Percentiles rank a stretch among this genome's conserved stretches.
These are phyloP conservation scores for Tolypocladium pustulatum DNA, from an alignment of 2,329 filamentous ascomycete genomes.

Conservation along the genomic window DNA sequence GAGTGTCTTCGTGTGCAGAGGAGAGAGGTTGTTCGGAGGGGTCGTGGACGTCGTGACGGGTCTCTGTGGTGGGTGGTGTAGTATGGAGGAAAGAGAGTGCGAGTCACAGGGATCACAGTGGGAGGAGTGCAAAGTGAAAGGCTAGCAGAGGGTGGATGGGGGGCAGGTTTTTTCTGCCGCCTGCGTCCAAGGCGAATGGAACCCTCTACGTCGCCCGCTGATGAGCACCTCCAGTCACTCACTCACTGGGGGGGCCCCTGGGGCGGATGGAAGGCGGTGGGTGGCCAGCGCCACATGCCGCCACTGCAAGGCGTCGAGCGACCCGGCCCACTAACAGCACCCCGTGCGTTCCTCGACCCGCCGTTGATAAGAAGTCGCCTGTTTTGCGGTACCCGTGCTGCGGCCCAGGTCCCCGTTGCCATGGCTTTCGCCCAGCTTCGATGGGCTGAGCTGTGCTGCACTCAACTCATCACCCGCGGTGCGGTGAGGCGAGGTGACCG, in stretches of 20 bases:
- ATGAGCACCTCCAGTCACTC: neutral
- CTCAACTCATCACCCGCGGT: neutral
- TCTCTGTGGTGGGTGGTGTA: neutral
- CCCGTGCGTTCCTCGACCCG: neutral
- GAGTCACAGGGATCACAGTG: neutral
- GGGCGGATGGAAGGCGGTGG: neutral
- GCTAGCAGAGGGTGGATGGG: neutral
- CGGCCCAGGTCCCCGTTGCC: slow-evolving; percentile 3
- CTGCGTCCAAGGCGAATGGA: neutral
- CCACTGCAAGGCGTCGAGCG: neutral
- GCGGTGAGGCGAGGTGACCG: neutral
- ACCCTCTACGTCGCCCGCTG: neutral
- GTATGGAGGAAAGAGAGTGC: neutral
- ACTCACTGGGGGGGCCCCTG: neutral
- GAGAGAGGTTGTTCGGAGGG: neutral
- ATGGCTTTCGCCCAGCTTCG: slow-evolving; percentile 16
- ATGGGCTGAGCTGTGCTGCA: slow-evolving; percentile 1
- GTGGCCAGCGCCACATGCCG: neutral
- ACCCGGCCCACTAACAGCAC: slow-evolving; percentile 10
- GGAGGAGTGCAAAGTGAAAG: neutral
- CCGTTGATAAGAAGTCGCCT: neutral
- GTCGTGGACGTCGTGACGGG: neutral
- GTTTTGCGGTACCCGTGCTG: neutral
- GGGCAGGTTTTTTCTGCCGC: neutral
- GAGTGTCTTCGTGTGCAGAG: neutral